Evolutionary conservation across 2,329 filamentous ascomycete genomes (phyloP).

Genomic region (Neonectria hederae): DNA sequence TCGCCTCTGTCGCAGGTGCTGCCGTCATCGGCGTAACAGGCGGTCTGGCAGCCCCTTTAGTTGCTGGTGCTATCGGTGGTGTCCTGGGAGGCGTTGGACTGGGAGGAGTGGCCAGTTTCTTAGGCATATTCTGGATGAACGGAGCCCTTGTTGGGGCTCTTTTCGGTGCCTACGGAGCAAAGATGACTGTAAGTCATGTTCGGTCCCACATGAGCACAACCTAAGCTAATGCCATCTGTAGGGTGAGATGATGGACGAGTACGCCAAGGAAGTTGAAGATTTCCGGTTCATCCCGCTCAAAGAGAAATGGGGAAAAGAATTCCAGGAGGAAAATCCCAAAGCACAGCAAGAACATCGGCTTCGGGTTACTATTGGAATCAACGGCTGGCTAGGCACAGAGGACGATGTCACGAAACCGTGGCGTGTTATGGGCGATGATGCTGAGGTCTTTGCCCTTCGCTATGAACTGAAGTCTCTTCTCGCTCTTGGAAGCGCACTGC

Average conservation of each 20-base stretch:
- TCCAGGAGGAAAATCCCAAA: conserved; percentile 30
- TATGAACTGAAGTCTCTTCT: conserved; percentile 85
- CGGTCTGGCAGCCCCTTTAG: conserved; percentile 86
- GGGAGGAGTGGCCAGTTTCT: conserved; percentile 84
- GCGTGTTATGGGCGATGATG: conserved; percentile 74
- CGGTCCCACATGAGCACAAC: rapidly evolving
- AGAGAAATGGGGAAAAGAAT: conserved; percentile 50
- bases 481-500: conserved; percentile 77
- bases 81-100: conserved; percentile 87
- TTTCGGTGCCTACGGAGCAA: conserved; percentile 89
- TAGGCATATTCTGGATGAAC: conserved; percentile 88
- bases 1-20: conserved; percentile 88
- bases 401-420: conserved; percentile 83
- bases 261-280: conserved; percentile 88
- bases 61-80: conserved; percentile 85
- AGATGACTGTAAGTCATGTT: conserved; percentile 62
- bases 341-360: conserved; percentile 60
- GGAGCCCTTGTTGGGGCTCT: conserved; percentile 85
- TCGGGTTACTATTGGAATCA: conserved; percentile 85
- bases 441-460: conserved; percentile 84
- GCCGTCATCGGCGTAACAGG: conserved; percentile 92
- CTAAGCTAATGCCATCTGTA: conserved; percentile 37
- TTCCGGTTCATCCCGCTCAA: conserved; percentile 80
- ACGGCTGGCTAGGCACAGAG: conserved; percentile 82
- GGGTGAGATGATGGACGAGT: conserved; percentile 87